A percentile compares a stretch with the other conserved stretches of the same genome.
Conservation (phyloP, 2,329 filamentous ascomycete species). For the Herpotrichia juniperi region DNA sequence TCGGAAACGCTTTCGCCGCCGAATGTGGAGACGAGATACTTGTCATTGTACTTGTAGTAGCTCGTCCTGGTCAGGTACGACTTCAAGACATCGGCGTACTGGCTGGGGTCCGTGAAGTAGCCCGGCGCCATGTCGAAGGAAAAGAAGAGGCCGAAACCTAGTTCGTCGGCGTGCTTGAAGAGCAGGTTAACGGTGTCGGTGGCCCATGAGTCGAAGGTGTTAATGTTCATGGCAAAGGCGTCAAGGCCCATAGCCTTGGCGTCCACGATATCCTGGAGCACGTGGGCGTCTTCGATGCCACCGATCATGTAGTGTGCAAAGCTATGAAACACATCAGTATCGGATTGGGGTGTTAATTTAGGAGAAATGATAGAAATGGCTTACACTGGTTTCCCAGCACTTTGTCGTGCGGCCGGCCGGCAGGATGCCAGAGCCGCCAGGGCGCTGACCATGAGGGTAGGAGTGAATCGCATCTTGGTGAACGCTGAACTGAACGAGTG, state of each 20-base stretch:
- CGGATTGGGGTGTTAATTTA: background rate
- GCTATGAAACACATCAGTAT: conserved; percentile 7
- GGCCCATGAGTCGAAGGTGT: conserved; percentile 27
- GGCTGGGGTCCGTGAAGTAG: conserved; percentile 25
- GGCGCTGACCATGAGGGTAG: conserved; percentile 5
- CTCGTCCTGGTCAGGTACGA: conserved; percentile 24
- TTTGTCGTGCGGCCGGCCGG: conserved; percentile 1
- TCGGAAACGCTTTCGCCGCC: conserved; percentile 31
- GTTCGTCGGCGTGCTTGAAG: conserved; percentile 37
- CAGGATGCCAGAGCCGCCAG: conserved; percentile 10
- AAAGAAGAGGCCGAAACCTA: conserved; percentile 45
- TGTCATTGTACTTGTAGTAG: conserved; percentile 35
- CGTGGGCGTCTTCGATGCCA: conserved; percentile 22
- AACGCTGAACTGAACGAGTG: background rate
- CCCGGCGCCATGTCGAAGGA: conserved; percentile 41
- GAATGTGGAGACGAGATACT: conserved; percentile 42
- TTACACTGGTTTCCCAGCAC: conserved; percentile 13
- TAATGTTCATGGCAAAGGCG: conserved; percentile 43
- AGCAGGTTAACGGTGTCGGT: conserved; percentile 31
- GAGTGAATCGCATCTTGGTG: conserved; percentile 11
- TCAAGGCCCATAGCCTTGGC: conserved; percentile 39
- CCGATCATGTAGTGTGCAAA: conserved; percentile 34
- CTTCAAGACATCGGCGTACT: conserved; percentile 34
- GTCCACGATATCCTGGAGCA: conserved; percentile 31
- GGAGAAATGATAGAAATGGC: background rate